These are phyloP conservation scores for Fagopyrum esculentum DNA, from an alignment of 148 eudicot genomes.

Conservation along the genomic window DNA sequence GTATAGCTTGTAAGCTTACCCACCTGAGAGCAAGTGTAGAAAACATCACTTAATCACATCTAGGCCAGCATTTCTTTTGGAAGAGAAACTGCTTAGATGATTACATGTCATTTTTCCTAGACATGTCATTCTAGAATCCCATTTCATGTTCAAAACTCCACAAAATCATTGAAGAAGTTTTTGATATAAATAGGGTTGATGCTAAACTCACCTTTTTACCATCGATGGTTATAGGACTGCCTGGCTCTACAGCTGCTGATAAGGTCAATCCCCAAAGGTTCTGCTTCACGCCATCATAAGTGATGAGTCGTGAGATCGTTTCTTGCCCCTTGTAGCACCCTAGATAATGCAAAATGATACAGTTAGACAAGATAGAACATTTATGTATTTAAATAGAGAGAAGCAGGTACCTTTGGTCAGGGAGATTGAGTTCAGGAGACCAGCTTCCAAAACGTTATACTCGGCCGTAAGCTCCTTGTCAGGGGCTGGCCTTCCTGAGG, in stretches of 20 bases:
- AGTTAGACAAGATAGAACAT: background rate
- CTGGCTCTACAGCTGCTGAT: conserved; percentile 51
- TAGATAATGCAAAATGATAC: conserved; percentile 9
- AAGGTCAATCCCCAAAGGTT: conserved; percentile 53
- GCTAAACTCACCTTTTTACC: conserved; percentile 45
- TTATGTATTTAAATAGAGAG: background rate
- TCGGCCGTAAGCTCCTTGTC: conserved; percentile 67
- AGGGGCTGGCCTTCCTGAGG: conserved; percentile 68
- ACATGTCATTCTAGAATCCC: background rate
- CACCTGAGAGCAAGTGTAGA: conserved; percentile 28
- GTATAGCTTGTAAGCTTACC: conserved; percentile 62
- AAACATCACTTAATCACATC: background rate
- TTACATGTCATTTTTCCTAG: background rate
- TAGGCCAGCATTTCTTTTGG: background rate
- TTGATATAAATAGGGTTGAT: background rate
- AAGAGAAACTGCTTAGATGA: background rate
- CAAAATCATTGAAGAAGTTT: background rate
- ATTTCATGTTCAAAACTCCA: background rate
- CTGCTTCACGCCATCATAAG: conserved; percentile 72
- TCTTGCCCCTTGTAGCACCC: conserved; percentile 83
- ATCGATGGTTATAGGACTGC: conserved; percentile 44
- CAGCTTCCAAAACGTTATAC: conserved; percentile 71
- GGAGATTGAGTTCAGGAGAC: conserved; percentile 62
- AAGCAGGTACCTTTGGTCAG: conserved; percentile 44
- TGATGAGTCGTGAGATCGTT: conserved; percentile 61